Conservation (phyloP, 148 eudicot genomes). For the Tetragonia tetragonoides region DNA sequence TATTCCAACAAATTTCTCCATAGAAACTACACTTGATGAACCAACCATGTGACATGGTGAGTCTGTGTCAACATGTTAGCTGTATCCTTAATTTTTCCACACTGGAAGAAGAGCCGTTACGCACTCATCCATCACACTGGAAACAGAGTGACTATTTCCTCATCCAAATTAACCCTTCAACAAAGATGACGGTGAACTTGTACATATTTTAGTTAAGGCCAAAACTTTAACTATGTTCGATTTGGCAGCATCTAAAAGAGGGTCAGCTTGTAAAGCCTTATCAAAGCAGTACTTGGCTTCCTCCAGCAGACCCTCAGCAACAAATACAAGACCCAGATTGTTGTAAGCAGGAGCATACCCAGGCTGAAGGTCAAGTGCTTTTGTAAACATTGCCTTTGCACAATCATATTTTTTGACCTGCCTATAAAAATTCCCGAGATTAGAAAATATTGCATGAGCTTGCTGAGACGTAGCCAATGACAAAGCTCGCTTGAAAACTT, state of each 20-base stretch:
- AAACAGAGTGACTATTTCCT: not conserved
- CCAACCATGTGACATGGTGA: not conserved
- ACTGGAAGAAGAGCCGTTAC: no score
- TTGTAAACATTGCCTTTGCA: constrained; percentile 91
- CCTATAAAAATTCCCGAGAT: constrained; percentile 85
- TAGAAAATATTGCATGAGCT: constrained; percentile 69
- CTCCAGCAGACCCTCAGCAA: constrained; percentile 76
- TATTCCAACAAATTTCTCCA: not conserved
- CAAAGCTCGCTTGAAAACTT: constrained; percentile 76
- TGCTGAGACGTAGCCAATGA: constrained; percentile 66
- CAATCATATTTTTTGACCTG: constrained; percentile 59
- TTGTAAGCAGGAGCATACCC: constrained; percentile 97
- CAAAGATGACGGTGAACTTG: constrained; percentile 25
- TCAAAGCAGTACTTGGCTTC: constrained; percentile 93
- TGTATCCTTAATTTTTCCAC: not conserved
- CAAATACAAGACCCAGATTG: constrained; percentile 94
- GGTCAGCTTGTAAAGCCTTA: constrained; percentile 77
- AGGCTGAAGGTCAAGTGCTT: constrained; percentile 78
- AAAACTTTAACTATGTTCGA: constrained; percentile 82
- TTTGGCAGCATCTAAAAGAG: constrained; percentile 89
- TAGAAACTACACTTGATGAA: not conserved
- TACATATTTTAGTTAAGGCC: constrained; percentile 52
- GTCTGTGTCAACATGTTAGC: not conserved
- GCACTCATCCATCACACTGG: no score
- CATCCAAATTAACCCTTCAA: constrained; percentile 3